These are phyloP conservation scores for Castanea crenata DNA, from an alignment of 306 rosid species.

Conservation along the genomic window DNA sequence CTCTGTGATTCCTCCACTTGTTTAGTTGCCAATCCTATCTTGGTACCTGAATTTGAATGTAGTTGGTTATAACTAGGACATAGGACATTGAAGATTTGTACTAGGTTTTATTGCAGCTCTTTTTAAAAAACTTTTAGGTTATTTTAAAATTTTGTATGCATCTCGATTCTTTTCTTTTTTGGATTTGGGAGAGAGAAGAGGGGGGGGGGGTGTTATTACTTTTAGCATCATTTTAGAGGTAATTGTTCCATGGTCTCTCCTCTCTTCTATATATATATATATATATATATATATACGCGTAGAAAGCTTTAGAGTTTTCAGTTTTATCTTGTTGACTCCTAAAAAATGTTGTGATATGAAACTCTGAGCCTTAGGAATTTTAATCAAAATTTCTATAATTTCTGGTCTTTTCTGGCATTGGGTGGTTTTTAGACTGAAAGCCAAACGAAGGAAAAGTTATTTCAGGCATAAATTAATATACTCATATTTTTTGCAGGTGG, in stretches of 20 bases:
- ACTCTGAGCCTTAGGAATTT: not conserved
- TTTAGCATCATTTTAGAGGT: not conserved
- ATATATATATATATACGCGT: not conserved
- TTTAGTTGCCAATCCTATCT: not conserved
- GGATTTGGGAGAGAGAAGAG: no score
- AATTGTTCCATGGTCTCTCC: not conserved
- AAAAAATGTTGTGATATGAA: not conserved
- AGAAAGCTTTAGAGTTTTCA: not conserved
- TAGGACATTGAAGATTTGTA: not conserved
- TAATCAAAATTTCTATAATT: not conserved
- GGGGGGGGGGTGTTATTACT: no score
- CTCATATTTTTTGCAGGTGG: constrained; percentile 57
- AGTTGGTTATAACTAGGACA: not conserved
- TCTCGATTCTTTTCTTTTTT: not conserved
- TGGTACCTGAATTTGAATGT: not conserved
- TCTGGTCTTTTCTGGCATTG: not conserved
- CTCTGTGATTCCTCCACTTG: not conserved
- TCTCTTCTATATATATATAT: not conserved
- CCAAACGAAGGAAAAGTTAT: not conserved
- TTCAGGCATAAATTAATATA: not conserved
- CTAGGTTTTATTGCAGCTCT: not conserved
- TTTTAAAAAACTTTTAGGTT: not conserved
- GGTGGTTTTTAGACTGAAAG: not conserved
- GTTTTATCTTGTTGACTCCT: not conserved
- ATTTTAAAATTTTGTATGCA: not conserved